phyloP scores from a whole-genome alignment of 179 eudicot species.

The Silene vulgaris region DNA sequence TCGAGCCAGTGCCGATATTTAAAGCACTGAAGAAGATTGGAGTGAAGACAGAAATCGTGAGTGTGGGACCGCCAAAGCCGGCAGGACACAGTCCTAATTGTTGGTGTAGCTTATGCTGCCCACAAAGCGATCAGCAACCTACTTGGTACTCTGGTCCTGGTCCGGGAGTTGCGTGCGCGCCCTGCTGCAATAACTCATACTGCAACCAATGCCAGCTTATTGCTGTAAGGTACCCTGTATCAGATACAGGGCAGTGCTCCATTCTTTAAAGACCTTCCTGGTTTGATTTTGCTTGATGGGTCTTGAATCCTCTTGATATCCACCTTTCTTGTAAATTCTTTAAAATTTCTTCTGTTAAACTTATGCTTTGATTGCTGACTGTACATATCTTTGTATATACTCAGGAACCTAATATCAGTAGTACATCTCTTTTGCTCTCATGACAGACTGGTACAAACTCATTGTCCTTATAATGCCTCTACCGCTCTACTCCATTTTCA shows the following conservation, averaged over 20 bases:
- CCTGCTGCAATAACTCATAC: conserved; percentile 21
- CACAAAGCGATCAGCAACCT: conserved; percentile 20
- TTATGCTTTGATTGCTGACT: not conserved
- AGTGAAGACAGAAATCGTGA: conserved; percentile 29
- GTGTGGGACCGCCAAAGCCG: conserved; percentile 35
- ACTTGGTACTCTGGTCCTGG: not conserved
- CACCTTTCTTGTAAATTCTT: conserved; percentile 5
- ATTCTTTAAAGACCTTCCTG: conserved; percentile 3
- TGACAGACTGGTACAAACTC: too few species aligned
- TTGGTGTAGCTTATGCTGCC: conserved; percentile 19
- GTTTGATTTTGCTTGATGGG: not conserved
- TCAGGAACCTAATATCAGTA: not conserved
- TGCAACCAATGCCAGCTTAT: conserved; percentile 27
- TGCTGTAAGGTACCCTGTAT: conserved; percentile 11
- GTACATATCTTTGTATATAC: too few species aligned
- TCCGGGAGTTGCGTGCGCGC: not conserved
- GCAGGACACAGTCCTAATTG: conserved; percentile 20
- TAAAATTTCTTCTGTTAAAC: not conserved
- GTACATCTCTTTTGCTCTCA: not conserved
- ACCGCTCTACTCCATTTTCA: too few species aligned
- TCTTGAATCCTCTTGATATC: not conserved
- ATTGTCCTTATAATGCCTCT: too few species aligned
- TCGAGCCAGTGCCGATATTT: conserved; percentile 42
- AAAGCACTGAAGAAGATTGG: conserved; percentile 33
- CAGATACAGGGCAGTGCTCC: conserved; percentile 21